Conservation (phyloP, 495 filamentous ascomycete genomes). For the Physcia stellaris region DNA sequence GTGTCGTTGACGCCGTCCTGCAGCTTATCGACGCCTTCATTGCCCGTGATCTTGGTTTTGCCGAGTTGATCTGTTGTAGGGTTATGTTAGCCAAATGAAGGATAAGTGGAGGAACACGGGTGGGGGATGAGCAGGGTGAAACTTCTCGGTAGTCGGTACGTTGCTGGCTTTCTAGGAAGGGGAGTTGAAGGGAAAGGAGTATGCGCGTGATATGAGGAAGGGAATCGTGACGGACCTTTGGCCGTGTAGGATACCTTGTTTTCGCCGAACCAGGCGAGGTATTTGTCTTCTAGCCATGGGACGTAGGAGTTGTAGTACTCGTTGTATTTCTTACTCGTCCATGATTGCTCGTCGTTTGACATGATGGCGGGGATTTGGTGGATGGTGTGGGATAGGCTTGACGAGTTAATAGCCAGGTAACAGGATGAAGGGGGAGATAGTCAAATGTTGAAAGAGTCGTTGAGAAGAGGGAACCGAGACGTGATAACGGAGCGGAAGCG, state of each 20-base stretch:
- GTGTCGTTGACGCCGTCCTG: constrained; percentile 43
- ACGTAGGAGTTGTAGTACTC: constrained; percentile 50
- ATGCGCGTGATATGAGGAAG: background rate
- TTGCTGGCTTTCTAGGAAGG: background rate
- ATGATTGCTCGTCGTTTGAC: too few species aligned
- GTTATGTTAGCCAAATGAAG: background rate
- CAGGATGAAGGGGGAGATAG: too few species aligned
- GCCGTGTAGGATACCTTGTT: constrained; percentile 51
- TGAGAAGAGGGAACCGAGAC: too few species aligned
- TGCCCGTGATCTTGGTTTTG: constrained; percentile 44
- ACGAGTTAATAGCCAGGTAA: too few species aligned
- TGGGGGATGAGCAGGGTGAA: too few species aligned
- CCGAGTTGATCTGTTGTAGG: constrained; percentile 38
- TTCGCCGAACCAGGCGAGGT: constrained; percentile 49
- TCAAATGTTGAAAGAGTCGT: too few species aligned
- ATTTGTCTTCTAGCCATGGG: constrained; percentile 53
- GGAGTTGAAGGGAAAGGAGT: background rate
- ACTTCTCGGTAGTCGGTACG: background rate
- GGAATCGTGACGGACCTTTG: constrained; percentile 32
- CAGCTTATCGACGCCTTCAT: constrained; percentile 41
- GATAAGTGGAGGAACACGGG: background rate
- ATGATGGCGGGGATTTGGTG: too few species aligned
- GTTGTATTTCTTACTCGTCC: constrained; percentile 43
- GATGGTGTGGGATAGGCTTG: too few species aligned
- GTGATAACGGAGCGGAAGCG: too few species aligned